A percentile compares a stretch with the other conserved stretches of the same genome.
These are phyloP conservation scores for Hebeloma cylindrosporum DNA, from an alignment of 768 basidiomycete species.

Conservation along the genomic window DNA sequence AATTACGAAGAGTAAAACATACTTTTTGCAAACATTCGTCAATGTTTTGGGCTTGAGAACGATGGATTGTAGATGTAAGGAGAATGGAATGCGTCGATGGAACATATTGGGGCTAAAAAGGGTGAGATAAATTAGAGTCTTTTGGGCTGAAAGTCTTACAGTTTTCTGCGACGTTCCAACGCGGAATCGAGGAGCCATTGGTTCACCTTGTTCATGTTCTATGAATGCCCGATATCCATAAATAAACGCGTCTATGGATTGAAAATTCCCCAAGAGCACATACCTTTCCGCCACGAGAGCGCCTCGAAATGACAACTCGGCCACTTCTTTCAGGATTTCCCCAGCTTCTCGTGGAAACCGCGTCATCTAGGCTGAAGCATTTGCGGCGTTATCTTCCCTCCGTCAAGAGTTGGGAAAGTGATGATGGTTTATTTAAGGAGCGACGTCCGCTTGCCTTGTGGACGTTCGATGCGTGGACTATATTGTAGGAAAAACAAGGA, in stretches of 20 bases:
- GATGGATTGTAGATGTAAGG: slow-evolving; percentile 65
- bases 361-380: slow-evolving; percentile 56
- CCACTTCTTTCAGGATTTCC: slow-evolving; percentile 49
- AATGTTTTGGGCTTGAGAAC: slow-evolving; percentile 78
- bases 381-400: slow-evolving; percentile 25
- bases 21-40: slow-evolving; percentile 74
- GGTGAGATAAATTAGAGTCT: slow-evolving; percentile 30
- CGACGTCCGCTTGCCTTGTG: too few relatives aligned
- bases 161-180: slow-evolving; percentile 15
- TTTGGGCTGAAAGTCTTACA: not conserved
- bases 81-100: slow-evolving; percentile 66
- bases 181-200: slow-evolving; percentile 33
- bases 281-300: slow-evolving; percentile 86
- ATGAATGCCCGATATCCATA: not conserved
- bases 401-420: slow-evolving; percentile 30
- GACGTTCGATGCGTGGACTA: too few relatives aligned
- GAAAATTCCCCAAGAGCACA: slow-evolving; percentile 11
- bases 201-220: slow-evolving; percentile 92
- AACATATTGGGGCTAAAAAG: slow-evolving; percentile 29
- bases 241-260: not conserved
- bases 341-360: slow-evolving; percentile 34
- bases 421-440: slow-evolving; percentile 49
- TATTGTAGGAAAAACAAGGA: too few relatives aligned
- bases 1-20: slow-evolving; percentile 6
- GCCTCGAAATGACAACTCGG: slow-evolving; percentile 70